Base-by-base conservation (phyloP, 371 early-diverging fungal genomes). In the Mucor circinelloides region DNA sequence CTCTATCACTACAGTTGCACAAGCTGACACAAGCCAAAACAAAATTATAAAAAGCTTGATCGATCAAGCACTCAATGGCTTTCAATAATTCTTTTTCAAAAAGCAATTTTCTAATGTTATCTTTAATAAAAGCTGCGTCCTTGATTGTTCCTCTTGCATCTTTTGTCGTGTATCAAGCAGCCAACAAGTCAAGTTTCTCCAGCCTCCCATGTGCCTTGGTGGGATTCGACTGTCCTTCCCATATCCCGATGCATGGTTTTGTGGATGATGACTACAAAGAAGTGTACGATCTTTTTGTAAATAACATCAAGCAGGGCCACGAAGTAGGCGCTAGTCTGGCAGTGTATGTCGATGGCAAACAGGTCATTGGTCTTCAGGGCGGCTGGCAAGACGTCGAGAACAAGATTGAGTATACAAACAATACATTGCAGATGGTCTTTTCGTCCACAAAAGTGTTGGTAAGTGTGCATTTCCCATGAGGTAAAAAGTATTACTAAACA, bases 401-500 rank as follows among this genome's bases (percentile, higher is more conserved):
- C 9, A 67, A 60, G 2, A 73, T 61, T 0, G 72, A 66, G 6
- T 93, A 89, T 67, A 71, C 82, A 36, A 75, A 85, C 34, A 62
- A 78, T 25, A 86, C 87, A 0, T 70, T 93, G 40, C 87, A 88
- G 66, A 79, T 89, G 66, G 89, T 92, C 2, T 92, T 86, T 71
- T 91, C 91, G 0, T 74, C 81, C 32, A 85, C 89, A 31, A 92
- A 91, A 74, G 78, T 71, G 3, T 69, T 92, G 67, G 86, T 87
- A 74, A 60, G 64, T 2, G 4, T 4, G n/a, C 17, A 28, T 55
- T 34, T 57, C 34, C 10, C 57, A 32, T 34, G 32, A 30, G 19
- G 0, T 17, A 34, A 34, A 3, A 6, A 6, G 2, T 9, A 57
- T 57, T 34, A 57, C n/a, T 28, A 6, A 50, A n/a, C 7, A 6